Evolutionary conservation across 164 flowering plant species (phyloP).

Genomic region (Liquidambar formosana): DNA sequence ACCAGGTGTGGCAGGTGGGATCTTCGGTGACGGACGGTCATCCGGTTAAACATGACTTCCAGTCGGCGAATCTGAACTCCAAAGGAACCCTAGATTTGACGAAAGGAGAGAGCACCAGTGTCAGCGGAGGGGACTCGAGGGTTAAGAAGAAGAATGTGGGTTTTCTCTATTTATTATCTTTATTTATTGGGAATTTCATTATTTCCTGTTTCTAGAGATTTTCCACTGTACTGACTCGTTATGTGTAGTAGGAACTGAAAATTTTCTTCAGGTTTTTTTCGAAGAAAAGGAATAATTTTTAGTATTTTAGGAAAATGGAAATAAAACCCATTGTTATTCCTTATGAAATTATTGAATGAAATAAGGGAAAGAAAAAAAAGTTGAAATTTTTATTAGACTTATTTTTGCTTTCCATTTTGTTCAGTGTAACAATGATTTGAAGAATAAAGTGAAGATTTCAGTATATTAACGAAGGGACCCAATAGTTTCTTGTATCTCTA

Average conservation of each 20-base stretch:
- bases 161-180: neutral
- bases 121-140: constrained; percentile 20
- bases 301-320: neutral
- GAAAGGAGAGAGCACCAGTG: constrained; percentile 22
- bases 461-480: too few species aligned
- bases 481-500: too few species aligned
- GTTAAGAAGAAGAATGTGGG: constrained; percentile 45
- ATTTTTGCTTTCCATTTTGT: too few species aligned
- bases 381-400: too few species aligned
- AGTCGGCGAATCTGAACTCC: constrained; percentile 41
- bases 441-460: too few species aligned
- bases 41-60: constrained; percentile 46
- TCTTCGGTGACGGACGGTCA: constrained; percentile 27
- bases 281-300: neutral
- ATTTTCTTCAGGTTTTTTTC: neutral
- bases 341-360: too few species aligned
- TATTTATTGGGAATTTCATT: neutral
- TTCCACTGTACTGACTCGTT: neutral
- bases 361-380: too few species aligned
- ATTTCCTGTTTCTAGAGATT: neutral
- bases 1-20: constrained; percentile 94
- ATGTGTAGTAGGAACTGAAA: neutral
- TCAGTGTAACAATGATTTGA: too few species aligned
- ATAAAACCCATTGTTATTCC: neutral
- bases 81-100: constrained; percentile 49